phyloP scores from a whole-genome alignment of 1,284 basidiomycete genomes.

The Apiotrichum montevideense region DNA sequence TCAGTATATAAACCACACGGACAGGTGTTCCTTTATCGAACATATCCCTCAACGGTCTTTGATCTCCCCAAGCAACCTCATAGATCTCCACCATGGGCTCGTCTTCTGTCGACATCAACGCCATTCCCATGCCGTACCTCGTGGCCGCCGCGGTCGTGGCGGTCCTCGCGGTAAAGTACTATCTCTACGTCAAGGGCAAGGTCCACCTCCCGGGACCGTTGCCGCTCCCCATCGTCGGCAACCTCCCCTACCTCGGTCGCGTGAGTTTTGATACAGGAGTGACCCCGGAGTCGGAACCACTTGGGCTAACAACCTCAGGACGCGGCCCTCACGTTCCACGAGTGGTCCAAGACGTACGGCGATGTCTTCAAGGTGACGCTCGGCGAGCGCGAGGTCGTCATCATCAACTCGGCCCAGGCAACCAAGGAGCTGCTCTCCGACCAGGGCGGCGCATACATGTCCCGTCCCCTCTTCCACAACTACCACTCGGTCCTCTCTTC shows the following conservation, averaged over 20 bases:
- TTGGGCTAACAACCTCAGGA: constrained; percentile 1
- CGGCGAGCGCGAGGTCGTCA: constrained; percentile 20
- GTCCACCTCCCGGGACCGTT: constrained; percentile 15
- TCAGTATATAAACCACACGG: no score
- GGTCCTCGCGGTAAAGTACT: constrained; percentile 11
- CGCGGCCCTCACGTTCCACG: constrained; percentile 13
- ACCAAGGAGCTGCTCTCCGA: constrained; percentile 18
- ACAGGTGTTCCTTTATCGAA: no score
- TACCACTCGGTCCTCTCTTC: constrained; percentile 15
- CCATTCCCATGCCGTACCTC: background rate
- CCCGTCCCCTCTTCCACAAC: constrained; percentile 18
- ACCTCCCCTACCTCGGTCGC: constrained; percentile 11
- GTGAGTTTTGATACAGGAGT: background rate
- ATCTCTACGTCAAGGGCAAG: constrained; percentile 13
- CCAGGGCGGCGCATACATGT: constrained; percentile 17
- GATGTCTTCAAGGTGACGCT: constrained; percentile 19
- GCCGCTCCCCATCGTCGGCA: constrained; percentile 14
- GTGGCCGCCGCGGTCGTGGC: constrained; percentile 8
- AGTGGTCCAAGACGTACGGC: constrained; percentile 20
- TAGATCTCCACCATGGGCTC: background rate
- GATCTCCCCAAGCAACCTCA: no score
- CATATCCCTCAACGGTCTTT: no score
- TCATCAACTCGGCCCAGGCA: constrained; percentile 18
- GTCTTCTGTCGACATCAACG: background rate
- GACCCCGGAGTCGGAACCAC: background rate